phyloP scores from a whole-genome alignment of 2,329 filamentous ascomycete species.

The Verticillium nubilum region DNA sequence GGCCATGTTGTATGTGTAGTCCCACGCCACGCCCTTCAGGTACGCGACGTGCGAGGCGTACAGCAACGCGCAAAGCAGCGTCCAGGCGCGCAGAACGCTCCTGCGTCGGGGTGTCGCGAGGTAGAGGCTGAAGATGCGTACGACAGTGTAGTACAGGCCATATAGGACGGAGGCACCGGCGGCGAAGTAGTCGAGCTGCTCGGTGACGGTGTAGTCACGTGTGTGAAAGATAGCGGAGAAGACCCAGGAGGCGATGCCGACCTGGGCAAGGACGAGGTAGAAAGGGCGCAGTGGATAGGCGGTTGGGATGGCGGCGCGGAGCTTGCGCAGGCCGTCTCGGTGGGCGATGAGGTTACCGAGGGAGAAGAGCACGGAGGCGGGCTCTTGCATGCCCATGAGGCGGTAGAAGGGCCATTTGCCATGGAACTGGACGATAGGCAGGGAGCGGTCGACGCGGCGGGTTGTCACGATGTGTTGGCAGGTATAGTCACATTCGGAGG shows the following conservation, averaged over 20 bases:
- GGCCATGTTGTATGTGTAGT: conserved; percentile 97
- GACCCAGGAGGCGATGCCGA: conserved; percentile 78
- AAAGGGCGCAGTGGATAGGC: conserved; percentile 73
- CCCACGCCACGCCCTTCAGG: conserved; percentile 80
- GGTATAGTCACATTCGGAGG: conserved; percentile 92
- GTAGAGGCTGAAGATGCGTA: conserved; percentile 82
- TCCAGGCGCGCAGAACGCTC: conserved; percentile 67
- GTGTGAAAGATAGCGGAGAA: conserved; percentile 92
- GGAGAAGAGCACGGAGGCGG: conserved; percentile 88
- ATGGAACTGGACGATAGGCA: conserved; percentile 83
- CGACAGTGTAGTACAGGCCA: conserved; percentile 77
- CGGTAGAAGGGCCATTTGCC: conserved; percentile 98
- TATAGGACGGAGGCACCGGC: conserved; percentile 88
- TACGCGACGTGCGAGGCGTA: conserved; percentile 78
- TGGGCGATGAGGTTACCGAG: conserved; percentile 88
- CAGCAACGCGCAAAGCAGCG: conserved; percentile 60
- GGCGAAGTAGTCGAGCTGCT: conserved; percentile 94
- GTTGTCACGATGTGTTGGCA: conserved; percentile 91
- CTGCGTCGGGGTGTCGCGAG: conserved; percentile 34
- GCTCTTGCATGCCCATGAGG: conserved; percentile 89
- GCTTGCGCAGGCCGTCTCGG: conserved; percentile 64
- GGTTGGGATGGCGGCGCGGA: conserved; percentile 65
- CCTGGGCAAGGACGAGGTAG: conserved; percentile 74
- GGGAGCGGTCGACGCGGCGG: conserved; percentile 58
- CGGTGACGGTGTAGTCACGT: conserved; percentile 76